These are phyloP conservation scores for Candolleomyces aberdarensis DNA, from an alignment of 768 basidiomycete species.

Conservation along the genomic window DNA sequence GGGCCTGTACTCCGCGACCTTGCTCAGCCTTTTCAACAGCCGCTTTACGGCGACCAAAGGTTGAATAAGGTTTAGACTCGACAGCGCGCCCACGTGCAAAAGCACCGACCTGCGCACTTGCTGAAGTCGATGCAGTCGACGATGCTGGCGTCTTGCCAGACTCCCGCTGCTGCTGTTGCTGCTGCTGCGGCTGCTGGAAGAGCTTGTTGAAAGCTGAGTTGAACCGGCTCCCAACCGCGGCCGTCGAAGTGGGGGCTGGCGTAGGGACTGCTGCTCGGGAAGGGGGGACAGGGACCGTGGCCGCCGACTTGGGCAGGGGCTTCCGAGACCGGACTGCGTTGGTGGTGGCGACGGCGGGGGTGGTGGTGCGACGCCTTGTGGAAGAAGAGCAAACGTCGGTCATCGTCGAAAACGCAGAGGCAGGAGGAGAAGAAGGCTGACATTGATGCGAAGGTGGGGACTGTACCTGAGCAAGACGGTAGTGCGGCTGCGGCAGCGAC, in stretches of 20 bases:
- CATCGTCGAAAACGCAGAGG: constrained; percentile 36
- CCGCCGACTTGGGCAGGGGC: background rate
- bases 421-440: constrained; percentile 41
- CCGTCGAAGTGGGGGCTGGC: constrained; percentile 7
- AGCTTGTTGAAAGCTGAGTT: constrained; percentile 6
- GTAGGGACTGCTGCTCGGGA: background rate
- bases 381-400: constrained; percentile 33
- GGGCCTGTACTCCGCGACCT: constrained; percentile 23
- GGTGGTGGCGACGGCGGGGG: constrained; percentile 37
- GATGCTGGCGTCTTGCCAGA: constrained; percentile 35
- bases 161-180: constrained; percentile 9
- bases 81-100: constrained; percentile 24
- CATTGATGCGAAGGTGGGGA: constrained; percentile 33
- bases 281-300: constrained; percentile 7
- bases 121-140: constrained; percentile 31
- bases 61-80: constrained; percentile 28
- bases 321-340: background rate
- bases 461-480: constrained; percentile 26
- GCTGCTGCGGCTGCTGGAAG: constrained; percentile 5
- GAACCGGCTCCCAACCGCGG: too few species aligned
- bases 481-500: constrained; percentile 17
- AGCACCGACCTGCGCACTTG: constrained; percentile 22
- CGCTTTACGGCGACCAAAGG: constrained; percentile 37
- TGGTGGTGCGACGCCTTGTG: constrained; percentile 30
- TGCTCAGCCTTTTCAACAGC: constrained; percentile 32